phyloP scores from a whole-genome alignment of 495 filamentous ascomycete species.

The Penicillium egyptiacum region DNA sequence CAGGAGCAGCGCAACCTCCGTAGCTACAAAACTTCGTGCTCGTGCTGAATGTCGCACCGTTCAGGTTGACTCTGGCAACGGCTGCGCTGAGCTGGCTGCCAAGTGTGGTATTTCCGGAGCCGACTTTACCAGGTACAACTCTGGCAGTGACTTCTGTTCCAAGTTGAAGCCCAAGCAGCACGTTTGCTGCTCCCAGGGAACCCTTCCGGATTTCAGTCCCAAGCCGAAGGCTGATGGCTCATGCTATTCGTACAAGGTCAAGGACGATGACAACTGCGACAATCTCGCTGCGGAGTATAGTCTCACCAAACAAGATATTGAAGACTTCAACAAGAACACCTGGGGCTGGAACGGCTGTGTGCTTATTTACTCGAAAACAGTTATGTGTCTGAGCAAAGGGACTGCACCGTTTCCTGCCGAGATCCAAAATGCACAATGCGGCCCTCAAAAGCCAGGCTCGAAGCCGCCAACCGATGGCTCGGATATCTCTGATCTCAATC shows the following conservation, averaged over 20 bases:
- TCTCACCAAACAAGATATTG: constrained; percentile 33
- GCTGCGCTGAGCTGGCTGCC: not conserved
- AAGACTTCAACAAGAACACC: constrained; percentile 34
- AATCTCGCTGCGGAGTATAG: constrained; percentile 26
- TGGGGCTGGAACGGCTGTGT: constrained; percentile 36
- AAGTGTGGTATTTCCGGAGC: constrained; percentile 39
- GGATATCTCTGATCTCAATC: constrained; percentile 26
- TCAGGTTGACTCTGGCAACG: not conserved
- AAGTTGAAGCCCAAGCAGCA: constrained; percentile 33
- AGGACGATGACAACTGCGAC: constrained; percentile 31
- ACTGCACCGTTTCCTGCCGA: constrained; percentile 40
- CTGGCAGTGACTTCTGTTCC: constrained; percentile 33
- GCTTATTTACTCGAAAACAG: not conserved
- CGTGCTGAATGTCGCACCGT: not conserved
- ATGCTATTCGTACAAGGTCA: constrained; percentile 38
- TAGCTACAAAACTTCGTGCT: not conserved
- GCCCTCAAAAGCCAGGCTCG: constrained; percentile 39
- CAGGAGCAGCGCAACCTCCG: not conserved
- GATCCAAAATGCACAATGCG: constrained; percentile 36
- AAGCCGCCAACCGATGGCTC: constrained; percentile 18
- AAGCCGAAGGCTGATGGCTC: constrained; percentile 42
- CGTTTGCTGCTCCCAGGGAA: constrained; percentile 51
- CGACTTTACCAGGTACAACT: constrained; percentile 44
- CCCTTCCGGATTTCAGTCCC: constrained; percentile 37
- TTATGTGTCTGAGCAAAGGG: constrained; percentile 48